Evolutionary conservation across 2,329 filamentous ascomycete genomes (phyloP).

Genomic region (Cordyceps pruinosa): DNA sequence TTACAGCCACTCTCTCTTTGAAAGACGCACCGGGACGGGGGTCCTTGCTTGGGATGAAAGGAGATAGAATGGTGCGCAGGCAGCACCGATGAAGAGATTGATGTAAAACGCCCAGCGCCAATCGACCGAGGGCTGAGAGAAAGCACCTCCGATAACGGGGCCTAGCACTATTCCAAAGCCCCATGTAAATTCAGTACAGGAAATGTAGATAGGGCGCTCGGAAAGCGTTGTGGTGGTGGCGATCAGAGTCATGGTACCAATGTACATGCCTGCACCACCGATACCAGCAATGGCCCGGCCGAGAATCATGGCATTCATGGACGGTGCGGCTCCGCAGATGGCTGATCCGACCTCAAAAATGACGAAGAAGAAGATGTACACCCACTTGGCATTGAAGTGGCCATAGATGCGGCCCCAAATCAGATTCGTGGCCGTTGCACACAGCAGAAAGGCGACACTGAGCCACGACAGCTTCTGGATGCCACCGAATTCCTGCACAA

Average conservation of each 20-base stretch:
- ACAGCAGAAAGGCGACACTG: constrained; percentile 27
- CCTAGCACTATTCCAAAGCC: constrained; percentile 40
- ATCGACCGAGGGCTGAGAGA: constrained; percentile 29
- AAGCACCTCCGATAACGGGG: constrained; percentile 39
- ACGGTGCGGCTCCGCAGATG: constrained; percentile 33
- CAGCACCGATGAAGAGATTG: constrained; percentile 40
- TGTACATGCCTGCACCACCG: constrained; percentile 34
- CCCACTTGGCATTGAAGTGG: constrained; percentile 36
- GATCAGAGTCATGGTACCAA: constrained; percentile 22
- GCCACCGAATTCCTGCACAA: constrained; percentile 30
- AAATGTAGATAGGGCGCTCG: constrained; percentile 21
- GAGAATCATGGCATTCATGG: constrained; percentile 38
- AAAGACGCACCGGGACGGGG: constrained; percentile 16
- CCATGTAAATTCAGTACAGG: constrained; percentile 25
- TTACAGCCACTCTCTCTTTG: constrained; percentile 18
- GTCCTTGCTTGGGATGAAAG: constrained; percentile 20
- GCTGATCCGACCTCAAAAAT: constrained; percentile 23
- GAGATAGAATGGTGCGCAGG: constrained; percentile 16
- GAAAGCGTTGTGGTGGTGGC: constrained; percentile 18
- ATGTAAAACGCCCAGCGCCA: constrained; percentile 38
- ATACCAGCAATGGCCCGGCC: constrained; percentile 36
- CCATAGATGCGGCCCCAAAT: constrained; percentile 35
- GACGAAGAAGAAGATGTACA: constrained; percentile 20
- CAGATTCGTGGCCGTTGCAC: constrained; percentile 31
- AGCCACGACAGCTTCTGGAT: constrained; percentile 29